A percentile compares a stretch with the other conserved stretches of the same genome.
Evolutionary conservation across 176 grass and related monocot species (phyloP).

Genomic region (Hsuehochloa calcarea): DNA sequence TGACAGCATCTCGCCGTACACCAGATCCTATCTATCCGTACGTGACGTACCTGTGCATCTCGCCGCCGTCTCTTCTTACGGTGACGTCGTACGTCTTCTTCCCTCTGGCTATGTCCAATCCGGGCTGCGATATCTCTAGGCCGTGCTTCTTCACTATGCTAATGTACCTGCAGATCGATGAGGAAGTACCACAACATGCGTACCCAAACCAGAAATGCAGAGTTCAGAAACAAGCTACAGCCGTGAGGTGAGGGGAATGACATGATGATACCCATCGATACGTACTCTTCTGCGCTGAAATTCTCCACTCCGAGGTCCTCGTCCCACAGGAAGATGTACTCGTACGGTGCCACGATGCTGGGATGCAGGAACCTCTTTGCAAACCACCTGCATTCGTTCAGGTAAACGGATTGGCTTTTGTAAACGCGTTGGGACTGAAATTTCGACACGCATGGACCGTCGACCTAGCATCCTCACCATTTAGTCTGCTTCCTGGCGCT

Average conservation of each 20-base stretch:
- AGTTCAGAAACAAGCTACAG: not conserved
- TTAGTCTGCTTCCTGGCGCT: constrained; percentile 42
- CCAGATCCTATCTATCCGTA: not conserved
- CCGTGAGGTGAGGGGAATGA: not conserved
- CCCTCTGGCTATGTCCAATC: constrained; percentile 5
- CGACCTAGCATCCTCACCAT: constrained; percentile 20
- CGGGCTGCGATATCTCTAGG: constrained; percentile 43
- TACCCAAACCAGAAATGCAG: too few relatives aligned
- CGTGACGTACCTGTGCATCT: constrained; percentile 34
- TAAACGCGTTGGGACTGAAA: not conserved
- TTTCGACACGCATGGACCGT: too few relatives aligned
- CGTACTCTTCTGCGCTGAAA: constrained; percentile 28
- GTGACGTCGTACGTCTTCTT: constrained; percentile 2
- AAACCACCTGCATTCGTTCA: constrained; percentile 37
- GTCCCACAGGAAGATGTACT: constrained; percentile 58
- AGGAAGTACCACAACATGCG: too few relatives aligned
- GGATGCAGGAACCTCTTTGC: constrained; percentile 59
- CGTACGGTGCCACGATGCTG: constrained; percentile 25
- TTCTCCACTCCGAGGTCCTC: constrained; percentile 26
- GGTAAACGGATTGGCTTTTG: too few relatives aligned
- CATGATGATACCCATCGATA: too few relatives aligned
- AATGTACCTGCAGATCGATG: constrained; percentile 3
- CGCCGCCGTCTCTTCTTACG: not conserved
- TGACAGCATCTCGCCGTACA: too few relatives aligned
- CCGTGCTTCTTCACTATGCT: constrained; percentile 8